A percentile compares a stretch with the other conserved stretches of the same genome.
Conservation (phyloP, 192 early-diverging fungal species). For the Umbelopsis isabellina region DNA sequence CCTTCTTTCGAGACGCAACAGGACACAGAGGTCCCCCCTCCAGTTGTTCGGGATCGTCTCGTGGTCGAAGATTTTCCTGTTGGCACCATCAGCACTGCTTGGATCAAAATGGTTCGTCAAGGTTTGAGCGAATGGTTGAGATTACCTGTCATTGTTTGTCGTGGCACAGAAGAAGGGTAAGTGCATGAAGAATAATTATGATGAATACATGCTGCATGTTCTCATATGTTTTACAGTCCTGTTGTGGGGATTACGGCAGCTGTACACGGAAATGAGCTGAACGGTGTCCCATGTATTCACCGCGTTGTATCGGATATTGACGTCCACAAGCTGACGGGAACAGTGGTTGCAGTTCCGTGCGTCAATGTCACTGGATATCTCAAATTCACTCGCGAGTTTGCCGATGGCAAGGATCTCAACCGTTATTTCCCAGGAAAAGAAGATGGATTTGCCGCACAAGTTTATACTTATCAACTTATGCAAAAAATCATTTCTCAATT, state of each 20-base stretch:
- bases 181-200: background rate
- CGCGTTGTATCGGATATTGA: conserved; percentile 81
- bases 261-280: conserved; percentile 91
- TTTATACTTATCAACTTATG: conserved; percentile 83
- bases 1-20: conserved; percentile 50
- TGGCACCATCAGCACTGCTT: conserved; percentile 62
- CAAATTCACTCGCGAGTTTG: conserved; percentile 77
- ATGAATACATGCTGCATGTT: background rate
- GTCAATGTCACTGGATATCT: conserved; percentile 87
- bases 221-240: conserved; percentile 12
- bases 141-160: conserved; percentile 39
- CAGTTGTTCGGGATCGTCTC: conserved; percentile 59
- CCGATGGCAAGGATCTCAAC: conserved; percentile 88
- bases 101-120: conserved; percentile 75
- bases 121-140: conserved; percentile 64
- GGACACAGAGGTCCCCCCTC: conserved; percentile 66
- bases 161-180: conserved; percentile 43
- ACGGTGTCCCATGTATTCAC: conserved; percentile 91
- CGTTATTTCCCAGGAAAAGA: conserved; percentile 78
- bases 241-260: conserved; percentile 70
- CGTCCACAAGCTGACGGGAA: conserved; percentile 73
- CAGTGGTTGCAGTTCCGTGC: conserved; percentile 88
- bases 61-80: conserved; percentile 64
- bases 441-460: conserved; percentile 77
- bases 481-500: conserved; percentile 80